Evolutionary conservation across 495 filamentous ascomycete genomes (phyloP).

Genomic region (Lasiosphaeriaceae sp.): DNA sequence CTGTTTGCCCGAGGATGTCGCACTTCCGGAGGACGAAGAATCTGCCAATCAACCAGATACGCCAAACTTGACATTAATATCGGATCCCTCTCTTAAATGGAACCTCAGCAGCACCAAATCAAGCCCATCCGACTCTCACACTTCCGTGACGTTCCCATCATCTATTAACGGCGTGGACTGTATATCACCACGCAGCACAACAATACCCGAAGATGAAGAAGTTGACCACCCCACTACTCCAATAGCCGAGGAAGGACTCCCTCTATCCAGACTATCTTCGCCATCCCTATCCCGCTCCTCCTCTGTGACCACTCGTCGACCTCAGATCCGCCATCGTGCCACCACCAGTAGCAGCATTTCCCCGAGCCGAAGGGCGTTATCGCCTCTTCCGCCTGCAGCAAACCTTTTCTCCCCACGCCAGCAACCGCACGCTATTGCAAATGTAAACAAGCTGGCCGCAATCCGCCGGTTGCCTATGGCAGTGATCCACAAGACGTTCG

Average conservation of each 20-base stretch:
- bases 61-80: conserved; percentile 42
- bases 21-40: conserved; percentile 6
- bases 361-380: conserved; percentile 59
- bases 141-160: conserved; percentile 8
- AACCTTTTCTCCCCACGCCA: conserved; percentile 57
- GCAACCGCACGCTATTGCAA: background rate
- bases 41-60: conserved; percentile 31
- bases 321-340: conserved; percentile 23
- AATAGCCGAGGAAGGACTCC: conserved; percentile 5
- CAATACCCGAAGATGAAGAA: background rate
- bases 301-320: conserved; percentile 9
- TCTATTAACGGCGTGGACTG: conserved; percentile 12
- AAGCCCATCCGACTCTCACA: conserved; percentile 5
- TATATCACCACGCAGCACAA: background rate
- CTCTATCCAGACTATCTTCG: background rate
- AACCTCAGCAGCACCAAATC: conserved; percentile 6
- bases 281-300: conserved; percentile 3
- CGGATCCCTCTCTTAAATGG: conserved; percentile 23
- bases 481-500: conserved; percentile 70
- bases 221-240: conserved; percentile 6
- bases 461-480: conserved; percentile 58
- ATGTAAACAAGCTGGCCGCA: conserved; percentile 27
- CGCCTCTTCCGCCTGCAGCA: conserved; percentile 64
- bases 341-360: conserved; percentile 36
- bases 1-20: conserved; percentile 25